These are phyloP conservation scores for Kluyveromyces dobzhanskii DNA, from an alignment of 805 yeast species.

Conservation along the genomic window DNA sequence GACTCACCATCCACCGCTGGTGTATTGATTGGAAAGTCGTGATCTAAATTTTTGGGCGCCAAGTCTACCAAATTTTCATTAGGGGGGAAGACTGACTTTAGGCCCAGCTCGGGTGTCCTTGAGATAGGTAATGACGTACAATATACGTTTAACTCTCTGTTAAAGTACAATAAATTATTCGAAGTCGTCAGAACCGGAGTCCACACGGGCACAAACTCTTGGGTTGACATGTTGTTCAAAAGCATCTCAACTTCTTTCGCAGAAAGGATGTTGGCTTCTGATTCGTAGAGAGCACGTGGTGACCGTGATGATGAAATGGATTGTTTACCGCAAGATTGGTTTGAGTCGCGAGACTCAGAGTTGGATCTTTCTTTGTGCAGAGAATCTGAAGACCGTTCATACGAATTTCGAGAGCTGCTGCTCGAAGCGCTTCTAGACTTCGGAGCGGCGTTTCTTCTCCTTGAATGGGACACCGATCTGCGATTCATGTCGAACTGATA, in stretches of 20 bases:
- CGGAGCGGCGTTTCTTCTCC: constrained; percentile 17
- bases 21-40: constrained; percentile 6
- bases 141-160: constrained; percentile 50
- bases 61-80: constrained; percentile 25
- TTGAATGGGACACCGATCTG: constrained; percentile 24
- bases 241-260: constrained; percentile 33
- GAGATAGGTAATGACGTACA: constrained; percentile 52
- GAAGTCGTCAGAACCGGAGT: constrained; percentile 45
- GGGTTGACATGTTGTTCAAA: constrained; percentile 26
- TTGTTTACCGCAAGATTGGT: background rate
- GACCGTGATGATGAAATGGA: constrained; percentile 7
- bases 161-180: constrained; percentile 50
- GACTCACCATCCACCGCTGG: constrained; percentile 4
- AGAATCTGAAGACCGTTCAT: constrained; percentile 6
- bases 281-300: constrained; percentile 1
- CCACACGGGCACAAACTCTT: constrained; percentile 43
- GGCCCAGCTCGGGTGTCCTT: constrained; percentile 31
- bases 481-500: constrained; percentile 8
- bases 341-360: constrained; percentile 1
- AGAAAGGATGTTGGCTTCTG: constrained; percentile 24
- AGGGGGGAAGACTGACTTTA: constrained; percentile 25
- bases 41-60: constrained; percentile 22
- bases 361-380: constrained; percentile 10
- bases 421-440: constrained; percentile 12
- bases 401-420: background rate